Base-by-base conservation (phyloP, 2,329 filamentous ascomycete species). In the Ophiognomonia clavigignenti-juglandacearum region DNA sequence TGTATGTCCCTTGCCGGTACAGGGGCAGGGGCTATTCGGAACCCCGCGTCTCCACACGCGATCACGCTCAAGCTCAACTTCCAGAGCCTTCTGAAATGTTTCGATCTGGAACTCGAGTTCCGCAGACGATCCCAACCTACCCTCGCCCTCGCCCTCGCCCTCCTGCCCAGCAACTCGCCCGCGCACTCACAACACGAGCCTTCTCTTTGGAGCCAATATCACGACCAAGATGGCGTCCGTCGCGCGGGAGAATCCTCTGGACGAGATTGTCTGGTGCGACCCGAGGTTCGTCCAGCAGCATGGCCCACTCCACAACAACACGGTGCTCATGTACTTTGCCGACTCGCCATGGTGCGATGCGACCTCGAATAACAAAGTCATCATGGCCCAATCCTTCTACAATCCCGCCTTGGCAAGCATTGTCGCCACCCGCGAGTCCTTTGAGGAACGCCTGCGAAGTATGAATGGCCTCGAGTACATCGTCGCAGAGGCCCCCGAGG, bases 391-490 rank as follows among this genome's bases (percentile, higher is more conserved):
- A 62, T 79, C 80, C 35, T 70, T 78, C 63, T 79, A 73, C 64
- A 85, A 85, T 61, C 69, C 69, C 22, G 68, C 71, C 52, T 79
- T 85, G 71, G 70, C 69, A 38, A 72, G 73, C 39, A 68, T 78
- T 20, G 72, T 86, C 10, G 68, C 73, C 47, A 85, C 78, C 0
- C 77, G 82, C 38, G 80, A 83, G 57, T 70, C 74, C 3, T 85
- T 86, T 53, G 82, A 86, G 60, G 74, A 69, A 10, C 78, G 77
- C 18, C 66, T 86, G 29, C 74, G 72, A 54, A 78, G 75, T 48
- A 85, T 85, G 82, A 75, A 76, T 1, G 82, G 82, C 3, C 68
- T 85, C 39, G 82, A 86, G 65, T 86, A 81, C 60, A 72, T 83
- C 42, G 80, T 86, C 43, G 79, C 78, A 31, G 77, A 84, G 58